Conservation (phyloP, 345 rosid species). For the Barbarea vulgaris region DNA sequence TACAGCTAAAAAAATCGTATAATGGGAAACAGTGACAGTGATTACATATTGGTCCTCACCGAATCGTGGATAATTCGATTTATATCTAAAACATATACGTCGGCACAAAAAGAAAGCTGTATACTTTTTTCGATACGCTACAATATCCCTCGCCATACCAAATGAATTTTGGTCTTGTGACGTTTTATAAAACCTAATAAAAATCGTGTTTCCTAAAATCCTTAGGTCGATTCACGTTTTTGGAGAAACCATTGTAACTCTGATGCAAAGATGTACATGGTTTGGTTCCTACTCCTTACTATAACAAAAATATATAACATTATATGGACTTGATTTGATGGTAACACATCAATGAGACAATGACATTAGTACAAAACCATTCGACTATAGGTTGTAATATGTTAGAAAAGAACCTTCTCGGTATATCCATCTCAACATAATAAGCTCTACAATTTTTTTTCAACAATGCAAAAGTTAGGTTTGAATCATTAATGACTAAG, state of each 20-base stretch:
- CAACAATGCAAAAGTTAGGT: not conserved
- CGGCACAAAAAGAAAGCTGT: not conserved
- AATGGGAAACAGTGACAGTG: constrained; percentile 14
- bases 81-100: not conserved
- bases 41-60: constrained; percentile 21
- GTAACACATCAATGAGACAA: not conserved
- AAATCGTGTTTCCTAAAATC: not conserved
- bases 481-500: not conserved
- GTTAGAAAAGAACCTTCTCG: too few species aligned
- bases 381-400: not conserved
- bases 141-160: not conserved
- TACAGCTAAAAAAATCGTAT: constrained; percentile 29
- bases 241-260: not conserved
- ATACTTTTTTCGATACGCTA: not conserved
- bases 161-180: not conserved
- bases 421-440: too few species aligned
- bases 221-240: not conserved
- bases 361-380: not conserved
- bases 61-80: not conserved
- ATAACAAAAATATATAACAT: not conserved
- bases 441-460: not conserved
- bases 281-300: not conserved
- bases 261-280: not conserved
- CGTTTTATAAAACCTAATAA: not conserved
- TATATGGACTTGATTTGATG: not conserved